These are phyloP conservation scores for Yamadazyma scolyti DNA, from an alignment of 805 yeast species.

Conservation along the genomic window DNA sequence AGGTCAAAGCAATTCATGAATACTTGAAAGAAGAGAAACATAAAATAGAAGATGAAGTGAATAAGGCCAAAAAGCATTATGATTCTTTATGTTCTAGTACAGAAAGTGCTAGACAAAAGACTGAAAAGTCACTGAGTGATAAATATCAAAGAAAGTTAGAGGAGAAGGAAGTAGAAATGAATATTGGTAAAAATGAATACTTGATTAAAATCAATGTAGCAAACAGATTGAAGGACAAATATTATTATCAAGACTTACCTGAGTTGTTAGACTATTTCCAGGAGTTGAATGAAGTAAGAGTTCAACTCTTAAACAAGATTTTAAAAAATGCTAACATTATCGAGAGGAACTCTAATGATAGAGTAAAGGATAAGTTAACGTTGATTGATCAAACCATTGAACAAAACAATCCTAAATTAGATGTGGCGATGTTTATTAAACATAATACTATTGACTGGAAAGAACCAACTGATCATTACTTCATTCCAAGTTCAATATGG, in stretches of 20 bases:
- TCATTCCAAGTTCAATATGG: slow-evolving; percentile 90
- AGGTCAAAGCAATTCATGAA: slow-evolving; percentile 59
- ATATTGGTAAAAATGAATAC: slow-evolving; percentile 79
- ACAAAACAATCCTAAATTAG: slow-evolving; percentile 70
- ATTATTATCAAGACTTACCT: slow-evolving; percentile 88
- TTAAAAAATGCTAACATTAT: slow-evolving; percentile 57
- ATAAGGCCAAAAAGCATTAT: slow-evolving; percentile 68
- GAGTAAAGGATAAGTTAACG: slow-evolving; percentile 48
- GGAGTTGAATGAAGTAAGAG: slow-evolving; percentile 76
- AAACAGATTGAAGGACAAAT: slow-evolving; percentile 89
- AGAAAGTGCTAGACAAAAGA: slow-evolving; percentile 75
- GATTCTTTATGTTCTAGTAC: slow-evolving; percentile 76
- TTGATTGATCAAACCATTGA: slow-evolving; percentile 53
- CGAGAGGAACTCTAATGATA: slow-evolving; percentile 49
- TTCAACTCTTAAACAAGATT: slow-evolving; percentile 64
- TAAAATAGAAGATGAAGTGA: slow-evolving; percentile 52
- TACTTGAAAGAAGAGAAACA: slow-evolving; percentile 47
- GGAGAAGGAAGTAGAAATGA: slow-evolving; percentile 77
- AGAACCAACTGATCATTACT: slow-evolving; percentile 83
- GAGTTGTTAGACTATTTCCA: slow-evolving; percentile 83
- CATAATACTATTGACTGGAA: slow-evolving; percentile 76
- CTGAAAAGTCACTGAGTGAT: slow-evolving; percentile 52
- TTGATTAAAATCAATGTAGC: slow-evolving; percentile 77
- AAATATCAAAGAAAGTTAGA: slow-evolving; percentile 51
- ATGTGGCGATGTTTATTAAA: slow-evolving; percentile 86